A percentile compares a stretch with the other conserved stretches of the same genome.
These are phyloP conservation scores for Yarrowia sp. DNA, from an alignment of 805 yeast genomes.

Conservation along the genomic window DNA sequence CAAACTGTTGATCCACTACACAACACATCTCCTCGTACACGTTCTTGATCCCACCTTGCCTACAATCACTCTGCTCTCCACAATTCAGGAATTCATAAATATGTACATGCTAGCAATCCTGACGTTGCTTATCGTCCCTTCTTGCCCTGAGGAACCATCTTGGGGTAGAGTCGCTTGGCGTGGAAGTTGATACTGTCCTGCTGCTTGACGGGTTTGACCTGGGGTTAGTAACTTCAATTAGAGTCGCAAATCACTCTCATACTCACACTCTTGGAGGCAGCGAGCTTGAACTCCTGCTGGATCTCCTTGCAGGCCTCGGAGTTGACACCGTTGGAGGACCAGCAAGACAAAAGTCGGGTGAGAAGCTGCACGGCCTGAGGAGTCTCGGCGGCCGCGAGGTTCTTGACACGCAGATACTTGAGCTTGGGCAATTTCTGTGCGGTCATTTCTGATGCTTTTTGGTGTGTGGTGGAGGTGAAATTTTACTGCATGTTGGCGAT, in stretches of 20 bases:
- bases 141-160: constrained; percentile 46
- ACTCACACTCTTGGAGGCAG: constrained; percentile 54
- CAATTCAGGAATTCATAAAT: constrained; percentile 15
- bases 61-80: too few relatives aligned
- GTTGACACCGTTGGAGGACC: constrained; percentile 95
- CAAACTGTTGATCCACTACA: too few relatives aligned
- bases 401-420: constrained; percentile 72
- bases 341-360: constrained; percentile 85
- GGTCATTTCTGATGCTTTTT: constrained; percentile 3
- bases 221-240: not conserved
- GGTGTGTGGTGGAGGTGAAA: not conserved
- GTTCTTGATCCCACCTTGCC: too few relatives aligned
- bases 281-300: constrained; percentile 67
- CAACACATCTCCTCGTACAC: too few relatives aligned
- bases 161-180: constrained; percentile 51
- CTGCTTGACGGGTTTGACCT: constrained; percentile 34
- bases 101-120: constrained; percentile 12
- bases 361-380: constrained; percentile 73
- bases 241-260: not conserved
- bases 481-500: constrained; percentile 2
- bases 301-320: constrained; percentile 60
- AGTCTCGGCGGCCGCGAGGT: constrained; percentile 53
- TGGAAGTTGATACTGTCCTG: constrained; percentile 53
- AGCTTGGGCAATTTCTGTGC: constrained; percentile 56
- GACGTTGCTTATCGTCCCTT: constrained; percentile 42